Percentiles rank a stretch among this genome's conserved stretches.
Conservation (phyloP, 345 rosid genomes). For the Arabidopsis suecica region DNA sequence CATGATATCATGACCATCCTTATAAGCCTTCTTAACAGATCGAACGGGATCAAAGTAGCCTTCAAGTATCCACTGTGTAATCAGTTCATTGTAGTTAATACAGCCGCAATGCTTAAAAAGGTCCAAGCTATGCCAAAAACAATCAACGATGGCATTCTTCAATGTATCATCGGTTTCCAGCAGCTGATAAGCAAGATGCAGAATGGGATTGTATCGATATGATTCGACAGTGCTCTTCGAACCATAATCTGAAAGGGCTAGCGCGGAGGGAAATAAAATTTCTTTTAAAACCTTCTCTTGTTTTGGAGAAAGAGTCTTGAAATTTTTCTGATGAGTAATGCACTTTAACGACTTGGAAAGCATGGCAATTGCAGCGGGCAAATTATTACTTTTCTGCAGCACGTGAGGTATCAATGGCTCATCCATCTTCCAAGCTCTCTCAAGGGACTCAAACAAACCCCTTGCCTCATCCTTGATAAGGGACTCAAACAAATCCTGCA, state of each 20-base stretch:
- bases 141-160: constrained; percentile 20
- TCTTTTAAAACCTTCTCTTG: background rate
- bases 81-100: constrained; percentile 51
- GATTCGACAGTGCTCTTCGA: too few relatives aligned
- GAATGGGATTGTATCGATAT: background rate
- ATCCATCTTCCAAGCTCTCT: background rate
- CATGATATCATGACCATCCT: constrained; percentile 47
- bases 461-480: background rate
- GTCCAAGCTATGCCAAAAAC: constrained; percentile 54
- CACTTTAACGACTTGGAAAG: constrained; percentile 40
- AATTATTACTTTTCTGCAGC: background rate
- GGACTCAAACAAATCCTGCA: constrained; percentile 28
- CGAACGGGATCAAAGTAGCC: constrained; percentile 53
- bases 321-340: background rate
- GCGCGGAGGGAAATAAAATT: background rate
- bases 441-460: background rate
- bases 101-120: constrained; percentile 37
- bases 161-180: constrained; percentile 16
- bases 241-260: background rate
- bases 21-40: constrained; percentile 48
- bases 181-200: constrained; percentile 37
- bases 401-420: background rate
- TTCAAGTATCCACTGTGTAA: constrained; percentile 63
- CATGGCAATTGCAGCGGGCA: constrained; percentile 46
- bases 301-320: constrained; percentile 1